A percentile compares a stretch with the other conserved stretches of the same genome.
Evolutionary conservation across 371 early-diverging fungal species (phyloP).

Genomic region (Syncephalastrum monosporum): DNA sequence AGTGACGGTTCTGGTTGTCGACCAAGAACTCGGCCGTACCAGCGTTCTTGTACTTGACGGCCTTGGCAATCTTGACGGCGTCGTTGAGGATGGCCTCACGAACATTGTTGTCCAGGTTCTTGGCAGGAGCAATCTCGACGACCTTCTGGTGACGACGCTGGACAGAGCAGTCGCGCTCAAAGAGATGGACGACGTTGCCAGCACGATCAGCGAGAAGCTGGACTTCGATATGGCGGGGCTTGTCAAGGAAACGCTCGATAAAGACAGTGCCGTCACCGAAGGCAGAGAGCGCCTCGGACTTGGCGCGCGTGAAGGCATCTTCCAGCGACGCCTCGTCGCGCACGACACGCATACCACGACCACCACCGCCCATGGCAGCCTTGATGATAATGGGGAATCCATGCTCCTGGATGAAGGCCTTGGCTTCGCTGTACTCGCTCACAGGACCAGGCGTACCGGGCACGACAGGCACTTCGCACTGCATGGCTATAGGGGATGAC

Average conservation of each 20-base stretch:
- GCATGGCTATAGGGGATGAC: slow-evolving; percentile 55
- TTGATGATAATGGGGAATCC: slow-evolving; percentile 97
- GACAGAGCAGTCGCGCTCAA: slow-evolving; percentile 97
- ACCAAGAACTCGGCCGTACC: slow-evolving; percentile 98
- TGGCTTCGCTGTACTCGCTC: slow-evolving; percentile 60
- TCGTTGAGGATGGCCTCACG: slow-evolving; percentile 83
- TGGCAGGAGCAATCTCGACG: slow-evolving; percentile 91
- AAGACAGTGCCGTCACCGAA: slow-evolving; percentile 97
- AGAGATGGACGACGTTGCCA: slow-evolving; percentile 88
- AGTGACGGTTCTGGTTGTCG: slow-evolving; percentile 81
- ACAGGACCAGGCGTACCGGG: slow-evolving; percentile 90
- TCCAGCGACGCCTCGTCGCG: slow-evolving; percentile 64
- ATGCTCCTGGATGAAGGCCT: slow-evolving; percentile 73
- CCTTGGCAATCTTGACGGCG: slow-evolving; percentile 89
- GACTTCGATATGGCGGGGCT: slow-evolving; percentile 97
- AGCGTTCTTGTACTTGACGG: slow-evolving; percentile 90
- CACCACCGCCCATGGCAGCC: slow-evolving; percentile 97
- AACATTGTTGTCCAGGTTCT: slow-evolving; percentile 60
- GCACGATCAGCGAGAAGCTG: slow-evolving; percentile 89
- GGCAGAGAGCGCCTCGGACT: slow-evolving; percentile 86
- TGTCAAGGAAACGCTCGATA: slow-evolving; percentile 90
- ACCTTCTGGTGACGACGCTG: slow-evolving; percentile 99
- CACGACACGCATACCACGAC: slow-evolving; percentile 96
- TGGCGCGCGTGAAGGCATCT: slow-evolving; percentile 78
- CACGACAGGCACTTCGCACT: slow-evolving; percentile 82